phyloP scores from a whole-genome alignment of 305 asterid genomes.

The Plantago rigida region DNA sequence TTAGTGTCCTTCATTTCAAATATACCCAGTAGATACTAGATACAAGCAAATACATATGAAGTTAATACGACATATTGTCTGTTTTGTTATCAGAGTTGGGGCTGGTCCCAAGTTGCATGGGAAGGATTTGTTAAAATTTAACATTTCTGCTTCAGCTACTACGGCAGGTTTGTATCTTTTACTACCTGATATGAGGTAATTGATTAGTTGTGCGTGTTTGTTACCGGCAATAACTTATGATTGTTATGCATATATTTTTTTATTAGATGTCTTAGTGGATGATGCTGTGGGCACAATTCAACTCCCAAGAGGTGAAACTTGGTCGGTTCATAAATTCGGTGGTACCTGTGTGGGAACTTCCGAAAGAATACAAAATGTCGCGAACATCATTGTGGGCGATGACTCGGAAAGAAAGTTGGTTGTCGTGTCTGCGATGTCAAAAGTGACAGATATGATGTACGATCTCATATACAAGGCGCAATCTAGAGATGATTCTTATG shows the following conservation, averaged over 20 bases:
- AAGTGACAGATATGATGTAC: constrained; percentile 97
- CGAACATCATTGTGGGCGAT: constrained; percentile 61
- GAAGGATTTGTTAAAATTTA: background rate
- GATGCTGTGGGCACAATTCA: constrained; percentile 45
- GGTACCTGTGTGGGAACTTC: constrained; percentile 94
- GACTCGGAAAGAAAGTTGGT: constrained; percentile 71
- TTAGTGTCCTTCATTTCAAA: too few species aligned
- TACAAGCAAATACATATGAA: too few species aligned
- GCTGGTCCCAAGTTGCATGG: background rate
- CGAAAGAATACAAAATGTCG: constrained; percentile 76
- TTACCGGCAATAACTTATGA: background rate
- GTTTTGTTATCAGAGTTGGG: background rate
- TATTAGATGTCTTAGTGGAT: constrained; percentile 40
- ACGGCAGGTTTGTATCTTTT: background rate
- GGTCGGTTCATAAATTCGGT: constrained; percentile 95
- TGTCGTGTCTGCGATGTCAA: constrained; percentile 91
- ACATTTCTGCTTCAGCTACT: background rate
- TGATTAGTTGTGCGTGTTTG: background rate
- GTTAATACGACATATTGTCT: background rate
- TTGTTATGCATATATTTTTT: background rate
- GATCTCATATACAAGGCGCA: constrained; percentile 79
- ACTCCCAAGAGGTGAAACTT: constrained; percentile 69
- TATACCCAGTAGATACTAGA: too few species aligned
- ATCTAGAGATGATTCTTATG: constrained; percentile 65
- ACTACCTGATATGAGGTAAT: background rate